Evolutionary conservation across 768 basidiomycete species (phyloP), one percentile per base, ranked within the genome.

Genomic region (Coprinopsis sp.): DNA sequence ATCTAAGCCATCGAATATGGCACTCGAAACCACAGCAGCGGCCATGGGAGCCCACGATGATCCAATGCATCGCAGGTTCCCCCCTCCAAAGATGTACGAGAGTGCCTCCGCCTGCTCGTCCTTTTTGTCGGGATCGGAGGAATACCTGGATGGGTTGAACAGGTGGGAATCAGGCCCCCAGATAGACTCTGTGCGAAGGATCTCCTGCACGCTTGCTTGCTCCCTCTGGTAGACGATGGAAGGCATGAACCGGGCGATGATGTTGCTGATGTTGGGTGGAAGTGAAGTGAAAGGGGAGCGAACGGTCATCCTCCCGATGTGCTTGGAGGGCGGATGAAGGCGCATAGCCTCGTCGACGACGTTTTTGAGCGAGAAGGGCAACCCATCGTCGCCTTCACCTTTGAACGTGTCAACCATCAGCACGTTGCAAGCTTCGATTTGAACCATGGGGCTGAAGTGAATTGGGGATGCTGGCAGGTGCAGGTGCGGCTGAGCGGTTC

Each of bases 21-120:
- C 68, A 1, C 69, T 74, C 3, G 67, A 67, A 24, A 83, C 64
- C 2, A 79, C 50, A 0, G 66, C 80, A 2, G 71, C 74, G 1
- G 77, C 74, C 40, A 74, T 67, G 1, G 77, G 72, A 5, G 76
- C 80, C 71, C 79, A 79, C 3, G 57, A 60, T 13, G 55, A 54
- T 1, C 74, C 81, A 6, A 74, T 64, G 39, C 78, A 81, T n/a
- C 62, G 54, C 42, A 81, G 52, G 10, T 62, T 62, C 2, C 76
- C 77, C 40, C 58, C 53, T 1, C 82, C 81, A 52, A 84, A 84
- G 0, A 77, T 64, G 8, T 73, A 53, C n/a, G 27, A 27, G 54
- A 56, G 47, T 24, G 63, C 50, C 2, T 43, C 46, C 8, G 47
- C 46, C 33, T 53, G 59, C 47, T 54, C 56, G 37, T 13, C 58